A percentile compares a stretch with the other conserved stretches of the same genome.
Evolutionary conservation across 805 yeast genomes (phyloP).

Genomic region (Saccharomyces jurei): DNA sequence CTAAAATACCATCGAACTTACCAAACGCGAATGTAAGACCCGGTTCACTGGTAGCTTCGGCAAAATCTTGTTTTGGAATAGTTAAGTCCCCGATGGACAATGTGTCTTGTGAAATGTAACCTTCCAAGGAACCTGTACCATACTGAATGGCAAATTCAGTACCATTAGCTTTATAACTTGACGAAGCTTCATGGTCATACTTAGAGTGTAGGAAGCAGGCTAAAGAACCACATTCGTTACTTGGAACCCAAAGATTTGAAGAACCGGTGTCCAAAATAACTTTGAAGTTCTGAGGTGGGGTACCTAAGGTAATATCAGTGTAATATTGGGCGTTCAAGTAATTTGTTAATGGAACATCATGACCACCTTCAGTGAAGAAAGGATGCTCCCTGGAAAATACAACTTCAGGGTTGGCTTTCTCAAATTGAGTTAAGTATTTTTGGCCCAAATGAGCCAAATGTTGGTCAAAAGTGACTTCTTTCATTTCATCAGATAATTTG

Average conservation of each 20-base stretch:
- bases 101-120: slow-evolving; percentile 82
- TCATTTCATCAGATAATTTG: slow-evolving; percentile 43
- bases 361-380: slow-evolving; percentile 33
- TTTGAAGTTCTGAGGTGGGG: slow-evolving; percentile 89
- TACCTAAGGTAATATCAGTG: slow-evolving; percentile 84
- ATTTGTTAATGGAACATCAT: slow-evolving; percentile 81
- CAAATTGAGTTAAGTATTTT: slow-evolving; percentile 49
- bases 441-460: slow-evolving; percentile 52
- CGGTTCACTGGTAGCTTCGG: slow-evolving; percentile 95
- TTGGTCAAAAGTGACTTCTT: slow-evolving; percentile 41
- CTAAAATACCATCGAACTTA: slow-evolving; percentile 95
- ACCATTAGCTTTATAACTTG: slow-evolving; percentile 82
- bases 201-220: slow-evolving; percentile 93
- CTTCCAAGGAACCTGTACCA: slow-evolving; percentile 90
- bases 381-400: slow-evolving; percentile 22
- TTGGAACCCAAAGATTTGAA: slow-evolving; percentile 95
- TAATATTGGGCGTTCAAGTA: slow-evolving; percentile 94
- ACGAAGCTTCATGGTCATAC: slow-evolving; percentile 77
- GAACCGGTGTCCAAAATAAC: slow-evolving; percentile 95
- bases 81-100: slow-evolving; percentile 65
- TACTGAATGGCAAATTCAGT: slow-evolving; percentile 77
- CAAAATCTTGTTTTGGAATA: slow-evolving; percentile 87
- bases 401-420: slow-evolving; percentile 37
- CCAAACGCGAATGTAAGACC: slow-evolving; percentile 98
- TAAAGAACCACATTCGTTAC: slow-evolving; percentile 78